Evolutionary conservation across 331 rosid genomes (phyloP), one percentile per base, ranked within the genome.

Genomic region (Saraca asoca): DNA sequence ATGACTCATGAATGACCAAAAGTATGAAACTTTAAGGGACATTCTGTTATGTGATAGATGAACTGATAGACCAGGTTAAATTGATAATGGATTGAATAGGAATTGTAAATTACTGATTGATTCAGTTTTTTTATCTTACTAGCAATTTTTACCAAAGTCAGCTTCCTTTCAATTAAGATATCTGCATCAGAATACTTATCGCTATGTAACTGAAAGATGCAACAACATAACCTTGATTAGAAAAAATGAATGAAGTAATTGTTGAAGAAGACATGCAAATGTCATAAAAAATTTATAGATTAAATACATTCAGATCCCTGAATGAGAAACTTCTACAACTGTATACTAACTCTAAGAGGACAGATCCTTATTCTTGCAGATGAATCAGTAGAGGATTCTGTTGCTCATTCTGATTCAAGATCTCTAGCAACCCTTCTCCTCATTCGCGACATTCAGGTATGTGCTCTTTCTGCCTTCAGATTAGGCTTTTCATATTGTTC

Each of bases 291-390:
- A 50, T 58, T 44, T 51, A n/a, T n/a, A n/a, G 62, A 48, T 56
- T 52, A 42, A 51, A 62, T 48, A 45, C 39, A 49, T 15, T 7
- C 7, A 46, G 57, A 44, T 15, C 33, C 19, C 34, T 51, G 52
- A 68, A 29, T 17, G 34, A 50, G 51, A 57, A 17, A 34, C 59
- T 62, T 56, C 69, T 71, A 38, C 46, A 73, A 57, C 73, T 51
- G 87, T 53, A 59, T 70, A 75, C 96, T 89, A 84, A 89, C 94
- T 81, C 76, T 81, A 75, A 82, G 73, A 31, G 77, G 56, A 81
- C 95, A 93, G 98, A 93, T 93, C 62, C 84, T 93, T 78, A 93
- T 93, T 85, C 98, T 93, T 81, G 98, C 98, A 79, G 98, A 93
- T 80, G 98, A 93, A 71, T 87, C 94, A 7, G 80, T 93, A 46